Percentiles rank a stretch among this genome's conserved stretches.
Conservation (phyloP, 371 early-diverging fungal species). For the Haplosporangium sp. region DNA sequence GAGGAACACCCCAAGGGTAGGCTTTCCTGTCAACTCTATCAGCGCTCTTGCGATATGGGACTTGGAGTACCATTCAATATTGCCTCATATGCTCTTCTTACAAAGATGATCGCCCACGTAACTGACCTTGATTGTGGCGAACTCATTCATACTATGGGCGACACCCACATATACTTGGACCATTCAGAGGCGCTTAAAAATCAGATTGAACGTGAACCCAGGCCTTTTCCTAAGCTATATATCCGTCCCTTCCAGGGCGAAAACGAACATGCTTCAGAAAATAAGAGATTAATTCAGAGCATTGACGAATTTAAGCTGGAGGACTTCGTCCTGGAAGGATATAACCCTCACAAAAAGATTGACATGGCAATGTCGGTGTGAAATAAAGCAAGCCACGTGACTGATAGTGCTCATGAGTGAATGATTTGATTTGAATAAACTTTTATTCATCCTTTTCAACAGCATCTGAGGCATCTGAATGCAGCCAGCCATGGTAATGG, state of each 20-base stretch:
- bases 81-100: constrained; percentile 97
- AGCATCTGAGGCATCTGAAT: not conserved
- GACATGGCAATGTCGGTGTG: constrained; percentile 97
- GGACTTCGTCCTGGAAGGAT: constrained; percentile 90
- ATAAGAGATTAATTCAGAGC: constrained; percentile 63
- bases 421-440: not conserved
- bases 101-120: constrained; percentile 95
- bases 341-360: constrained; percentile 92
- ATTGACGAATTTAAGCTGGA: constrained; percentile 92
- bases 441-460: not conserved
- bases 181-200: constrained; percentile 91
- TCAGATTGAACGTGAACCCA: constrained; percentile 89
- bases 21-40: constrained; percentile 97
- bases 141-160: constrained; percentile 97
- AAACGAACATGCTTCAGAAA: not conserved
- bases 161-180: constrained; percentile 97
- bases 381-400: constrained; percentile 27
- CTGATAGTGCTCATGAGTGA: not conserved
- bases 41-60: constrained; percentile 99
- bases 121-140: constrained; percentile 90
- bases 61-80: constrained; percentile 99
- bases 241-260: constrained; percentile 58
- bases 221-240: constrained; percentile 87
- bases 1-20: constrained; percentile 59
- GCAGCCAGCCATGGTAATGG: not conserved